Base-by-base conservation (phyloP, 495 filamentous ascomycete genomes). In the Penicillium nucicola region DNA sequence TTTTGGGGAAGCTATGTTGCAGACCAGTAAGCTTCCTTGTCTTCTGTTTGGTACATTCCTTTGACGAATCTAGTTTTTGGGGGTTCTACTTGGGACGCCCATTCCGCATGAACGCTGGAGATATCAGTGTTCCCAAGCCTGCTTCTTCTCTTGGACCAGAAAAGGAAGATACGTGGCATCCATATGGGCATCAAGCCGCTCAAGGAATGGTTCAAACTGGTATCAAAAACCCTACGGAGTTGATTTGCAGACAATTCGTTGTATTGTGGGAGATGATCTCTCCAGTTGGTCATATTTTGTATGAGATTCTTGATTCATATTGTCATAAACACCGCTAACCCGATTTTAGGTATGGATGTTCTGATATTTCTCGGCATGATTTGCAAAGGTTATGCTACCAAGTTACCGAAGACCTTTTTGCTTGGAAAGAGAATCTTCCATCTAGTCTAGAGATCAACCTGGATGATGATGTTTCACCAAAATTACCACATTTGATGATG, bases 1-100 rank as follows among this genome's bases (percentile, higher is more conserved):
- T 80, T 80, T 40, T 78, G 77, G 77, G 77, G 73, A 11, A 75
- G 69, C n/a, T 80, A 76, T 54, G 61, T 70, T 18, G 71, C 73
- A 25, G 75, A 79, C 34, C 69, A 77, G 75, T 77, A 54, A 68
- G 71, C 5, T 18, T 4, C 2, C 14, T 13, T n/a, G 18, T 31
- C 25, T 6, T n/a, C 22, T 17, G n/a, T n/a, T 6, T 0, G 19
- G 22, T 18, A 32, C 22, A 3, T 40, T 28, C 45, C 14, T 52
- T 34, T 45, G 34, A 49, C 39, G 6, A 33, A 33, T 3, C 1
- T 36, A 77, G 74, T 47, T 74, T 75, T 43, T 77, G 72, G 76
- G 75, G 71, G 2, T 76, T 78, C 47, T 77, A 77, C 46, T 48
- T 79, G 1, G 74, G 74, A 22, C 62, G 70, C 10, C 72, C 73